Evolutionary conservation across 345 rosid species (phyloP).

Genomic region (Gossypium anomalum): DNA sequence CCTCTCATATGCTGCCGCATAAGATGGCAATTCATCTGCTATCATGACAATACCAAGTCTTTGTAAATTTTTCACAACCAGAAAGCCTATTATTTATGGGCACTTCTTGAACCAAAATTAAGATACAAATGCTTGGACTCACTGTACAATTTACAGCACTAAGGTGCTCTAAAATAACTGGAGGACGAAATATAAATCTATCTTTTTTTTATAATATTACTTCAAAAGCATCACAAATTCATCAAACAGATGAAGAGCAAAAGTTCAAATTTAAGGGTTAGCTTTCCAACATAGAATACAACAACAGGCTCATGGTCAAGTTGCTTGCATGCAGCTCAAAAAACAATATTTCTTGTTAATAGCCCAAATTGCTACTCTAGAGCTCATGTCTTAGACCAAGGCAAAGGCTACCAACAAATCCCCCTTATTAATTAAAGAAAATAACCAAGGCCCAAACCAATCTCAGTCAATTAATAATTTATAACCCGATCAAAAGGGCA

Average conservation of each 20-base stretch:
- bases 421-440: neutral
- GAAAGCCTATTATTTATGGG: neutral
- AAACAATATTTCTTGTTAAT: no score
- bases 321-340: no score
- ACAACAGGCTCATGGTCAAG: no score
- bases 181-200: neutral
- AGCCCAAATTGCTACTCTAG: neutral
- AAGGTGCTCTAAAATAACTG: neutral
- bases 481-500: neutral
- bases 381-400: neutral
- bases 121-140: neutral
- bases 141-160: neutral
- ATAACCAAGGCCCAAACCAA: neutral
- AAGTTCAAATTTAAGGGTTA: neutral
- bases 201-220: neutral
- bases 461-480: neutral
- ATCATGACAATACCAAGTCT: slow-evolving; percentile 15
- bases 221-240: neutral
- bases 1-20: slow-evolving; percentile 60
- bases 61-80: neutral
- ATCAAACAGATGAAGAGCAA: neutral
- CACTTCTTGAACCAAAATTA: neutral
- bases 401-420: neutral
- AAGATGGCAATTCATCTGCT: slow-evolving; percentile 60
- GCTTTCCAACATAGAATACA: neutral